Base-by-base conservation (phyloP, 257 asterid species). In the Ligustrum vulgare region DNA sequence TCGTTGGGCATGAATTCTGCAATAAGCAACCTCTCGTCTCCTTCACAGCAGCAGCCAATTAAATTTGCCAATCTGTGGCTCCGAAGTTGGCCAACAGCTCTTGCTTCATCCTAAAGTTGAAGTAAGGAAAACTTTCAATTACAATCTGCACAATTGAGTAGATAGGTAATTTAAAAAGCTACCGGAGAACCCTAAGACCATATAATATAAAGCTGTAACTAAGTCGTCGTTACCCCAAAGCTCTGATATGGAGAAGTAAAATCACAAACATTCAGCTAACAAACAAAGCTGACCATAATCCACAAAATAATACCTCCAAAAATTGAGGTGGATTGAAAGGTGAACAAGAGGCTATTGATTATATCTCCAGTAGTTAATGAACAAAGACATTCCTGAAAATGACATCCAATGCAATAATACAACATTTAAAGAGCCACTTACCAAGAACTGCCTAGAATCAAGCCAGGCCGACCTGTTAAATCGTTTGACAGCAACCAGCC, bases 1-100 rank as follows among this genome's bases (percentile, higher is more conserved):
- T 94, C 98, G 56, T 90, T 86, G 78, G 98, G 95, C 98, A 94
- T 94, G 81, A 92, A 94, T 79, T 94, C 98, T 35, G 98, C 96
- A 74, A 92, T 89, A 47, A 94, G 94, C 80, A 94, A 82, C 87
- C 98, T 90, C 84, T 94, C 98, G 36, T 92, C 96, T 51, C 98
- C 98, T 83, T 94, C 98, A 72, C 91, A 92, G 88, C 98, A 92
- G 84, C 97, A 94, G 74, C 98, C 98, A 25, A 94, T 91, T 79
- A 94, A 83, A 83, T 94, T 94, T 15, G 91, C 98, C 83, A 94
- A 75, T 80, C 89, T 86, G 18, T 82, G 58, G 85, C 87, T 92
- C 77, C 98, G 87, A 69, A 94, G 97, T 82, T 86, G 98, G 68
- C 98, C 98, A 80, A 94, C 98, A 67, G 91, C 82, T 82, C 80